Percentiles rank a stretch among this genome's conserved stretches.
phyloP scores from a whole-genome alignment of 2,329 filamentous ascomycete species.

The Geoglossum cookeanum region DNA sequence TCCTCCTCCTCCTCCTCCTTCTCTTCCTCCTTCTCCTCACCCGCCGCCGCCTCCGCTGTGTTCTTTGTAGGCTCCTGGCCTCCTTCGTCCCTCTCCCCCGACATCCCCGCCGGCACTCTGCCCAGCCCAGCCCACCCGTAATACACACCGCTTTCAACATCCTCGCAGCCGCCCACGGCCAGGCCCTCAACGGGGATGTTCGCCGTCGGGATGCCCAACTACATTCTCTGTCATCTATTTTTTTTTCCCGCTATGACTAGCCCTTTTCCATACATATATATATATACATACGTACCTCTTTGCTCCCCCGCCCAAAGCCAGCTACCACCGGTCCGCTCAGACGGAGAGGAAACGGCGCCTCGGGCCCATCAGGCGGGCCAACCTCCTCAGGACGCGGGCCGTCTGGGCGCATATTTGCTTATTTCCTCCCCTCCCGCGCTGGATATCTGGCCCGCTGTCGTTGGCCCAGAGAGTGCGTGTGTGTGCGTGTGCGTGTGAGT shows the following conservation, averaged over 20 bases:
- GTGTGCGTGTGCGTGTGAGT: too few relatives aligned
- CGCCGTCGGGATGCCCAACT: constrained; percentile 92
- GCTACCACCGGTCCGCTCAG: constrained; percentile 78
- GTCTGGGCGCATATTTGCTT: constrained; percentile 25
- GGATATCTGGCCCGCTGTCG: too few relatives aligned
- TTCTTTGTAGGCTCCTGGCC: too few relatives aligned
- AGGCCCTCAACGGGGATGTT: constrained; percentile 58
- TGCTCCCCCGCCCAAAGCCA: constrained; percentile 84
- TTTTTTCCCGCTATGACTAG: background rate
- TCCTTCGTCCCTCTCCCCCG: background rate
- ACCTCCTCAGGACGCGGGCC: constrained; percentile 47
- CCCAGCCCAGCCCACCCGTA: constrained; percentile 74
- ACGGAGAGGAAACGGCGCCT: constrained; percentile 60
- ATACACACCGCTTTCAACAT: constrained; percentile 66
- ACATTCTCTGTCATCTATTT: background rate
- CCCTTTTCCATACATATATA: background rate
- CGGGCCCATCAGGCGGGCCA: constrained; percentile 54
- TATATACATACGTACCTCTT: constrained; percentile 41
- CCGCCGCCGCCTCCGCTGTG: background rate
- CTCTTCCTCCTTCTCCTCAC: background rate
- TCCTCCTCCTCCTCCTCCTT: background rate
- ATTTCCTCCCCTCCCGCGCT: too few relatives aligned
- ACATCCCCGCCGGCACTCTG: constrained; percentile 17
- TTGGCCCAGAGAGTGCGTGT: too few relatives aligned
- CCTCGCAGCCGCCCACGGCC: constrained; percentile 43